Base-by-base conservation (phyloP, 768 basidiomycete genomes). In the Xanthoconium stramineum region DNA sequence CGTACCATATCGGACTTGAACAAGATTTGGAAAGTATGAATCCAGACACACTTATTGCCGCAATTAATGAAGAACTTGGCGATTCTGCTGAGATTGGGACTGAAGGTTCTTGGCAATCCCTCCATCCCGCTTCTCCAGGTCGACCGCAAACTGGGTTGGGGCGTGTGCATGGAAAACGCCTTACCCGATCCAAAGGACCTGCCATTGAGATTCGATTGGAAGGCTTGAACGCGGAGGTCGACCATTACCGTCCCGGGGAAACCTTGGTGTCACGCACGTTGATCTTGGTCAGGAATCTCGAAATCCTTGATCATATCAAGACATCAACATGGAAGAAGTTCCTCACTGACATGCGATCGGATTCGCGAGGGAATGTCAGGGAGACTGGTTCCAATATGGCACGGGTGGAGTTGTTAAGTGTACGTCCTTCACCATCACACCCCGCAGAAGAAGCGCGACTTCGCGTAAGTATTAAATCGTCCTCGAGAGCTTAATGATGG, bases 281-380 rank as follows among this genome's bases (percentile, higher is more conserved):
- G 46, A 80, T 83, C 14, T 85, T 84, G 12, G 78, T 94, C 49
- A 80, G 74, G 55, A 83, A 91, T 58, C 64, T 93, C 19, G 93
- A 97, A 71, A 97, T 98, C 56, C 75, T 98, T 49, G 97, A 99
- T 70, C 95, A 97, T 67, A 94, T 99, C 78, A 94, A 91, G 76
- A 95, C 94, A 0, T 98, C 94, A 10, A 98, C 97, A 0, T 99
- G 97, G 97, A 90, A 87, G 74, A 98, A 96, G 70, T 98, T 99
- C 70, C 75, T 99, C 56, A 95, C 94, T 5, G 84, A 85, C 52
- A 78, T 97, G 67, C 83, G 88, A 38, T 80, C 88, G 8, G 94
- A 96, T 73, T 85, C 90, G 15, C 83, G 83, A 53, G 96, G 96
- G 0, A 91, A 95, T 66, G 75, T 94, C 13, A 82, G 94, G 35